These are phyloP conservation scores for Coemansia sp. DNA, from an alignment of 192 early-diverging fungal genomes.

Conservation along the genomic window DNA sequence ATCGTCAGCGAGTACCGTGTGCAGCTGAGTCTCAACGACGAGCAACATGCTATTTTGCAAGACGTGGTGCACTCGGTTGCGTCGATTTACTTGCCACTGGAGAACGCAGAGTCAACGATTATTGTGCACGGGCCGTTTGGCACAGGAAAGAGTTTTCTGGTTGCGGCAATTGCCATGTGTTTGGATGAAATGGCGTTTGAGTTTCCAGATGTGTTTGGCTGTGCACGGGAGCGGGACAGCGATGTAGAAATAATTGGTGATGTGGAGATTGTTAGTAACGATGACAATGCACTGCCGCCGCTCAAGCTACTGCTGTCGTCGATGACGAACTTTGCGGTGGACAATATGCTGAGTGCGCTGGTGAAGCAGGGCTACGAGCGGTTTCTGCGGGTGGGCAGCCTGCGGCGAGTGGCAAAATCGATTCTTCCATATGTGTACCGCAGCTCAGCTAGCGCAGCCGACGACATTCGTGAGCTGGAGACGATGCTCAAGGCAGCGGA, in stretches of 20 bases:
- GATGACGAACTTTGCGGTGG: constrained; percentile 80
- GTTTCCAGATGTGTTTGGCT: constrained; percentile 35
- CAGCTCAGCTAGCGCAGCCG: constrained; percentile 25
- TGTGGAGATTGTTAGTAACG: not conserved
- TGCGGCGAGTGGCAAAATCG: constrained; percentile 65
- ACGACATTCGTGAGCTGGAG: constrained; percentile 79
- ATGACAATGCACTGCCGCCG: constrained; percentile 10
- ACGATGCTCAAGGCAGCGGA: constrained; percentile 62
- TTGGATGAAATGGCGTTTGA: constrained; percentile 58
- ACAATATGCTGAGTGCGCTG: constrained; percentile 67
- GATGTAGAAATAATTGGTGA: constrained; percentile 1
- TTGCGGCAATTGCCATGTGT: constrained; percentile 63
- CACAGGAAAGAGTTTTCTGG: constrained; percentile 74
- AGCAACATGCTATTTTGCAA: constrained; percentile 29
- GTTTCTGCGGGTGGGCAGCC: constrained; percentile 70
- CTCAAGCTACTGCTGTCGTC: constrained; percentile 63
- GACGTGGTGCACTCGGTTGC: constrained; percentile 35
- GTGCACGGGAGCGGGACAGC: not conserved
- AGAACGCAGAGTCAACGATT: constrained; percentile 22
- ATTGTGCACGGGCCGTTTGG: constrained; percentile 62
- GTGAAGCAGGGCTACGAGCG: constrained; percentile 63
- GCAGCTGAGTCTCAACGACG: constrained; percentile 23
- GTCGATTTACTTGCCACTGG: constrained; percentile 32
- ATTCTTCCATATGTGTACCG: constrained; percentile 66
- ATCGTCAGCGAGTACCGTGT: not conserved